Base-by-base conservation (phyloP, 176 grass and related monocot genomes). In the Musa itinerans region DNA sequence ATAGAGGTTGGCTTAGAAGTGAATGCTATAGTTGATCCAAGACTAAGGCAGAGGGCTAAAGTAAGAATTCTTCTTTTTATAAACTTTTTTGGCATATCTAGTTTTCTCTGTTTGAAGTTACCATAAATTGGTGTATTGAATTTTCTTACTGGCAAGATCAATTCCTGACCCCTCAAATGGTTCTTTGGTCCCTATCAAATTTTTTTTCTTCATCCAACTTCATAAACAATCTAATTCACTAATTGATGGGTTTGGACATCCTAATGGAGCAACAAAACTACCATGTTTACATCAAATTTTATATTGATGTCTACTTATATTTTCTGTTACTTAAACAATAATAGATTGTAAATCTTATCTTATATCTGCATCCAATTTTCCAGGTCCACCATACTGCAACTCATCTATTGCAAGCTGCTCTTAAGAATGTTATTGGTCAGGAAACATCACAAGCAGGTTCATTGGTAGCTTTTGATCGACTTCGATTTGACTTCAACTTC, bases 381-480 rank as follows among this genome's bases (percentile, higher is more conserved):
- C 83, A 98, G 94, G 94, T 80, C 52, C 94, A 98, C 68, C 94
- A 98, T 85, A 98, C 94, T 79, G 94, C 90, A 63, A 98, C 94
- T 68, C 94, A 98, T 89, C 82, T 98, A 76, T 82, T 98, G 48
- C 94, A 98, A 77, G 90, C 90, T 13, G 90, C 94, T 53, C 90
- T 98, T 69, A 98, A 87, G 87, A 83, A 51, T 71, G 74, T 87
- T 53, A 81, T 92, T 76, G 86, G 88, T 78, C 83, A 88, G 74
- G 90, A 98, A 84, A 91, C 90, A 76, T 98, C 94, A 80, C 94
- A 98, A 77, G 94, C 94, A 6, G 94, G 94, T 77, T 98, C 94
- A 68, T 83, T 93, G 81, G 94, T 98, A 61, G 88, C 90, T 3
- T 98, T 98, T 83, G 90, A 98, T 69, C 88, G 86, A 66, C 94